phyloP scores from a whole-genome alignment of 2,329 filamentous ascomycete species.

The Periconia sp. region DNA sequence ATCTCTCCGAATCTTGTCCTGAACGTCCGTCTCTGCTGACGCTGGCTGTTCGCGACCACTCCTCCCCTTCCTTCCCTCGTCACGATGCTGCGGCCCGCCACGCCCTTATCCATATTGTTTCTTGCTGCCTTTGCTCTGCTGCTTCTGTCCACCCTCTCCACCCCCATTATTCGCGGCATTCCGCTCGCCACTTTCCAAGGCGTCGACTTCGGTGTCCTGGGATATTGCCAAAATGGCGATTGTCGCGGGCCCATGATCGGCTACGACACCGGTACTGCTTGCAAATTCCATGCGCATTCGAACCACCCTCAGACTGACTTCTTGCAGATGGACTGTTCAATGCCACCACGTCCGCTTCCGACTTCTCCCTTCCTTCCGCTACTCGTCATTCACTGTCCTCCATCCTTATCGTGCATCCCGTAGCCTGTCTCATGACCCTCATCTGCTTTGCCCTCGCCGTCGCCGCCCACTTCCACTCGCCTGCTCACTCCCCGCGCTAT shows the following conservation, averaged over 20 bases:
- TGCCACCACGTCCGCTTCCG: conserved; percentile 43
- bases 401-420: conserved; percentile 88
- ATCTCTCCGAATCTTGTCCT: conserved; percentile 21
- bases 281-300: neutral
- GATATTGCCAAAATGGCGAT: conserved; percentile 68
- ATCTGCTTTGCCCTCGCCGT: conserved; percentile 80
- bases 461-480: conserved; percentile 81
- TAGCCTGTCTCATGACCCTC: conserved; percentile 83
- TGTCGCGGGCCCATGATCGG: conserved; percentile 80
- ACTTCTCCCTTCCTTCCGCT: conserved; percentile 66
- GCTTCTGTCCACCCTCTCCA: conserved; percentile 85
- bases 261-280: conserved; percentile 75
- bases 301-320: conserved; percentile 14
- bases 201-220: conserved; percentile 88
- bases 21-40: conserved; percentile 33
- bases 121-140: conserved; percentile 82
- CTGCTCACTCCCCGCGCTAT: conserved; percentile 87
- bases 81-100: conserved; percentile 87
- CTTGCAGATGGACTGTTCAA: conserved; percentile 51
- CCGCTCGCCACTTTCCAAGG: conserved; percentile 77
- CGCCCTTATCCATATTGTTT: conserved; percentile 83
- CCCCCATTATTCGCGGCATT: conserved; percentile 82
- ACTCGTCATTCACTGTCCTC: conserved; percentile 73
- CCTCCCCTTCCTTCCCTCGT: conserved; percentile 21
- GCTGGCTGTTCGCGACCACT: conserved; percentile 26